These are phyloP conservation scores for Xylaria sp. DNA, from an alignment of 495 filamentous ascomycete genomes.

Conservation along the genomic window DNA sequence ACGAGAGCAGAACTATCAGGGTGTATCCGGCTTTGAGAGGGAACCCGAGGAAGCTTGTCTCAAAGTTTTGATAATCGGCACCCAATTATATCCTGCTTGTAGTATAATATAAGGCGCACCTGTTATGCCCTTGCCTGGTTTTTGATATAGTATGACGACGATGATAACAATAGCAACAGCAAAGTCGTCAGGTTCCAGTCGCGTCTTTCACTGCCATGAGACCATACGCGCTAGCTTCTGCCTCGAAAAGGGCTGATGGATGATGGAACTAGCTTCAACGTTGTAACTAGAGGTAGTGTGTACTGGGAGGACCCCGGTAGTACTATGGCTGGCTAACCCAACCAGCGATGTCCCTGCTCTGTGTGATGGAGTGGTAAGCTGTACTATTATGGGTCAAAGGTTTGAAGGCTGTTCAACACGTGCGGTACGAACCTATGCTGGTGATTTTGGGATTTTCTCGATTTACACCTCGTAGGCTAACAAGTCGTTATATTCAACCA, in stretches of 20 bases:
- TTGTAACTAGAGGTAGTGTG: conserved; percentile 24
- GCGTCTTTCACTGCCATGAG: conserved; percentile 20
- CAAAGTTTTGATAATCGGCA: conserved; percentile 13
- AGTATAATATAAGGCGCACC: conserved; percentile 14
- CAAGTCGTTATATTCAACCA: background rate
- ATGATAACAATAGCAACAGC: conserved; percentile 12
- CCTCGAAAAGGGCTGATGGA: conserved; percentile 27
- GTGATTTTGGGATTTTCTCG: background rate
- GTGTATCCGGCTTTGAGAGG: conserved; percentile 27
- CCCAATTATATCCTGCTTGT: conserved; percentile 20
- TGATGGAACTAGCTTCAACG: conserved; percentile 28
- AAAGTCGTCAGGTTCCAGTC: conserved; percentile 27
- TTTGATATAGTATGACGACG: background rate
- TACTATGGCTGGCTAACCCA: conserved; percentile 33
- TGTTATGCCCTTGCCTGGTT: conserved; percentile 11
- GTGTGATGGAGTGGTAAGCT: conserved; percentile 40
- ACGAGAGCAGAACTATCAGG: conserved; percentile 8
- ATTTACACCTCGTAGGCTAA: background rate
- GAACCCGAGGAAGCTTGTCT: conserved; percentile 4
- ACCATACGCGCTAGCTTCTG: conserved; percentile 20
- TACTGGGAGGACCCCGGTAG: conserved; percentile 27
- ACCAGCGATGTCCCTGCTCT: conserved; percentile 40
- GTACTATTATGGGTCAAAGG: conserved; percentile 35
- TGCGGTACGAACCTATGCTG: conserved; percentile 19
- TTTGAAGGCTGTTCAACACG: conserved; percentile 27